Evolutionary conservation across 2,329 filamentous ascomycete species (phyloP).

Genomic region (Aurifilum marmelostoma): DNA sequence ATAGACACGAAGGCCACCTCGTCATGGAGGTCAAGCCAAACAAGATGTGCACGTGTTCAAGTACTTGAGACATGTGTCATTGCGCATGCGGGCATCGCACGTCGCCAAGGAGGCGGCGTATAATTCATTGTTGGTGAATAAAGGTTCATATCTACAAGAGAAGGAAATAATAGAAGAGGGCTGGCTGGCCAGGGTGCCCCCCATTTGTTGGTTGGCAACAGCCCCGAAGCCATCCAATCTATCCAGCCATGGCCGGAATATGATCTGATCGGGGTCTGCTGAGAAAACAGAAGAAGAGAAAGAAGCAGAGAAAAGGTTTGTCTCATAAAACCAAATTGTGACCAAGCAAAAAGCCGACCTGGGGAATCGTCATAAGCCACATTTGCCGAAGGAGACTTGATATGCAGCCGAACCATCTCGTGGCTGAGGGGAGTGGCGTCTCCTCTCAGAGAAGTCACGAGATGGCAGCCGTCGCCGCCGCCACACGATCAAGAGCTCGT

Average conservation of each 20-base stretch:
- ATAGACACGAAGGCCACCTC: neutral
- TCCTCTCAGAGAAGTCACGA: neutral
- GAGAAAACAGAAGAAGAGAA: neutral
- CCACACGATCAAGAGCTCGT: conserved; percentile 2
- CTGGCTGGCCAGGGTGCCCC: neutral
- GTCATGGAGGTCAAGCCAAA: neutral
- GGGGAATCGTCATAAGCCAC: neutral
- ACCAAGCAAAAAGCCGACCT: neutral
- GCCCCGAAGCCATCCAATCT: neutral
- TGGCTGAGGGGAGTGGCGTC: neutral
- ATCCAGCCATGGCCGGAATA: neutral
- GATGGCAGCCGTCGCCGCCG: neutral
- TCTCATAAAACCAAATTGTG: neutral
- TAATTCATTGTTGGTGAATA: neutral
- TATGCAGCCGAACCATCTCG: neutral
- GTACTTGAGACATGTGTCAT: neutral
- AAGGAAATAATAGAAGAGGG: neutral
- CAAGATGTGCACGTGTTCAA: neutral
- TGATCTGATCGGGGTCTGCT: neutral
- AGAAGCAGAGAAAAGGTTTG: neutral
- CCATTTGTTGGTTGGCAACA: neutral
- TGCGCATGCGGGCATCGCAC: neutral
- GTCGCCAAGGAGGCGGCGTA: neutral
- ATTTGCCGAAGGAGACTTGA: neutral
- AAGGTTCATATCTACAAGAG: neutral